These are phyloP conservation scores for Leccinum aurantiacum DNA, from an alignment of 768 basidiomycete species.

Conservation along the genomic window DNA sequence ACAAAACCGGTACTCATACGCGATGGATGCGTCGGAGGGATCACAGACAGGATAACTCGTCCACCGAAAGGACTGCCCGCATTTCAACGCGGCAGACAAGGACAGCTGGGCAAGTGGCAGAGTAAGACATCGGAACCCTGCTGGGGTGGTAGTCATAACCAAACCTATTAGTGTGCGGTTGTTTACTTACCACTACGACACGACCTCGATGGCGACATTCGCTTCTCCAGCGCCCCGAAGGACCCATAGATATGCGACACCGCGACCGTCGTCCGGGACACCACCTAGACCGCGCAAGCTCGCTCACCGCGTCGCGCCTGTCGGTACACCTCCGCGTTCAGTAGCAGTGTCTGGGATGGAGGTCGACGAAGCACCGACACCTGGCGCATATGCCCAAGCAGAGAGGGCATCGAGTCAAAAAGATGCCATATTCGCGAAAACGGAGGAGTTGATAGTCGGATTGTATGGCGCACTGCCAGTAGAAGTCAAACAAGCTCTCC, in stretches of 20 bases:
- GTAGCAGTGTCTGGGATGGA: conserved; percentile 62
- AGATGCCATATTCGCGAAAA: conserved; percentile 62
- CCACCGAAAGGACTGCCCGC: conserved; percentile 90
- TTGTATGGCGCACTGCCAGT: conserved; percentile 71
- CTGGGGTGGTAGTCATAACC: conserved; percentile 15
- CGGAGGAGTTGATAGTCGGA: conserved; percentile 63
- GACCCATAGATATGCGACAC: conserved; percentile 36
- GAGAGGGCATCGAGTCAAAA: conserved; percentile 36
- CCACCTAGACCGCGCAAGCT: conserved; percentile 29
- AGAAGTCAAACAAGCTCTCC: conserved; percentile 72
- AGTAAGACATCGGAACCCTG: conserved; percentile 58
- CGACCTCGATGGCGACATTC: conserved; percentile 44
- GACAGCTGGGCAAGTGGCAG: conserved; percentile 68
- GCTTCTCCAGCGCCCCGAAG: conserved; percentile 61
- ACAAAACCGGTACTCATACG: conserved; percentile 78
- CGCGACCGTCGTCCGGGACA: conserved; percentile 25
- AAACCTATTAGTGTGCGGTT: neutral
- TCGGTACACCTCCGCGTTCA: conserved; percentile 29
- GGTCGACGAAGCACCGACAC: conserved; percentile 53
- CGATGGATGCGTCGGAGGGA: conserved; percentile 17
- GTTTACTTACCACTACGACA: neutral
- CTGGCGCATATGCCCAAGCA: conserved; percentile 36
- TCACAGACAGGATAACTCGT: conserved; percentile 37
- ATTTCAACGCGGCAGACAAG: conserved; percentile 74
- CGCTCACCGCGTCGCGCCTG: conserved; percentile 23